These are phyloP conservation scores for Saksenaea vasiformis DNA, from an alignment of 371 early-diverging fungal species.

Conservation along the genomic window DNA sequence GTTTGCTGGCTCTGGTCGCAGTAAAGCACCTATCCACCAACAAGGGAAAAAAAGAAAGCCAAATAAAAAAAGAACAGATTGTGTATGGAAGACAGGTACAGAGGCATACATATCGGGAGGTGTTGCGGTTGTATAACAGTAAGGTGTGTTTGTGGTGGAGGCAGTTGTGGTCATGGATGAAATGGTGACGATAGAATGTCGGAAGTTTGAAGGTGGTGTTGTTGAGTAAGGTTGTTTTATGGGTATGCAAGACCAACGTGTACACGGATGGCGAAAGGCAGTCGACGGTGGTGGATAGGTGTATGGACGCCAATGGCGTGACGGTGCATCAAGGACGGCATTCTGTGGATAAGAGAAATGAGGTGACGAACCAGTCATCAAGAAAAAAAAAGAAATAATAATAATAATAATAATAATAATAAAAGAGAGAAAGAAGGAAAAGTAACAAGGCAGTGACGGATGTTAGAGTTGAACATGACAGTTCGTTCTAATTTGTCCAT, in stretches of 20 bases:
- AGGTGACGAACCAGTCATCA: not conserved
- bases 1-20: not conserved
- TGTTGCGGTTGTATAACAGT: not conserved
- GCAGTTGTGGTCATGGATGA: not conserved
- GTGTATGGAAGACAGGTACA: conserved; percentile 23
- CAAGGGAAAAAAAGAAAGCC: conserved; percentile 48
- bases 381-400: not conserved
- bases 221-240: not conserved
- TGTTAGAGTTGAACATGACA: not conserved
- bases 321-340: not conserved
- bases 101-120: not conserved
- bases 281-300: not conserved
- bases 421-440: not conserved
- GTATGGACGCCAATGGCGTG: conserved; percentile 3
- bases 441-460: not conserved
- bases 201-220: not conserved
- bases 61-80: conserved; percentile 44
- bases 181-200: not conserved
- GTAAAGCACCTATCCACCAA: conserved; percentile 49
- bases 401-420: no score
- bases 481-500: conserved; percentile 1
- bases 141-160: not conserved
- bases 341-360: not conserved
- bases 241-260: conserved; percentile 1
- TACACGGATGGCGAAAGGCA: not conserved